Evolutionary conservation across 2,329 filamentous ascomycete species (phyloP).

Genomic region (Hirsutella rhossiliensis): DNA sequence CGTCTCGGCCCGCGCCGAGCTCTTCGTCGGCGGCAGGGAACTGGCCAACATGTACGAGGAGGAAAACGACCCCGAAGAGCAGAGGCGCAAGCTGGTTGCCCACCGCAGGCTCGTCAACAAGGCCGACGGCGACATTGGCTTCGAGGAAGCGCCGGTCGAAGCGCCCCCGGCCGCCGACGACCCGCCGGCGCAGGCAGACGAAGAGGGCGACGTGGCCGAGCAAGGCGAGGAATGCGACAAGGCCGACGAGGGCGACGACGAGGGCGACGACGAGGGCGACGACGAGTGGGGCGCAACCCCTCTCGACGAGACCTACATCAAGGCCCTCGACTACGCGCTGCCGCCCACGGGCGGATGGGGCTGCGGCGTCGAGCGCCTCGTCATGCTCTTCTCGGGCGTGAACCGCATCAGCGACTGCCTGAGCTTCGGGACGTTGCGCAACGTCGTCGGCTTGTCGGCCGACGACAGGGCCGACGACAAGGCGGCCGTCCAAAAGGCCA

Average conservation of each 20-base stretch:
- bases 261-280: slow-evolving; percentile 31
- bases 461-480: slow-evolving; percentile 14
- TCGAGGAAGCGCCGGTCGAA: slow-evolving; percentile 9
- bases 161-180: slow-evolving; percentile 23
- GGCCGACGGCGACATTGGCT: slow-evolving; percentile 18
- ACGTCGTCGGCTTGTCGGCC: slow-evolving; percentile 43
- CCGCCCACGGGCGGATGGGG: slow-evolving; percentile 98
- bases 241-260: slow-evolving; percentile 24
- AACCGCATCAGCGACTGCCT: slow-evolving; percentile 76
- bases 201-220: slow-evolving; percentile 1
- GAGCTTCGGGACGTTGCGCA: slow-evolving; percentile 74
- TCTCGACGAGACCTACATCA: slow-evolving; percentile 71
- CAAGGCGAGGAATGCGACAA: slow-evolving; percentile 17
- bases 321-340: slow-evolving; percentile 74
- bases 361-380: slow-evolving; percentile 78
- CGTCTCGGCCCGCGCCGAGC: slow-evolving; percentile 71
- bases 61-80: slow-evolving; percentile 84
- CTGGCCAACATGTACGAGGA: slow-evolving; percentile 97
- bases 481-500: not conserved
- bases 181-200: slow-evolving; percentile 16
- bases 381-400: slow-evolving; percentile 78
- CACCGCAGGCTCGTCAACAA: slow-evolving; percentile 29
- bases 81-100: slow-evolving; percentile 67
- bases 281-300: slow-evolving; percentile 32
- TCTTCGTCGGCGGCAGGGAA: slow-evolving; percentile 71